A percentile compares a stretch with the other conserved stretches of the same genome.
Conservation (phyloP, 106 monocot species). For the Acanthochlamys bracteata region DNA sequence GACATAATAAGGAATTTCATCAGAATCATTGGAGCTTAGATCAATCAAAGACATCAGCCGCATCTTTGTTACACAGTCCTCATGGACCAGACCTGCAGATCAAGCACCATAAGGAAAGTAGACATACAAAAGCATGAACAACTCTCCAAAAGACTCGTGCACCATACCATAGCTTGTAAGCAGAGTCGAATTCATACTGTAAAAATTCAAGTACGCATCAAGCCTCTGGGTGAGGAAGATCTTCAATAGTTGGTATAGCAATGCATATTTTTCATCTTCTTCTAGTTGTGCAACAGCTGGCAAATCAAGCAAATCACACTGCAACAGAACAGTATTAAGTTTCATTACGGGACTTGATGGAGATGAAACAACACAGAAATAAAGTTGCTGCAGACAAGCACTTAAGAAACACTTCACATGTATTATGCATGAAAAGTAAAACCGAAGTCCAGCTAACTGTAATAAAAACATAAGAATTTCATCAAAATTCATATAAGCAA, state of each 20-base stretch:
- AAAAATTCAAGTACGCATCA: slow-evolving; percentile 74
- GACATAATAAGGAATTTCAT: slow-evolving; percentile 64
- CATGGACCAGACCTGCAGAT: slow-evolving; percentile 68
- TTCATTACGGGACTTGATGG: not conserved
- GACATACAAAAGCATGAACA: not conserved
- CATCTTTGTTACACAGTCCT: slow-evolving; percentile 88
- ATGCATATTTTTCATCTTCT: slow-evolving; percentile 65
- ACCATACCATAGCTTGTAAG: slow-evolving; percentile 69
- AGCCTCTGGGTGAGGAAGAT: slow-evolving; percentile 81
- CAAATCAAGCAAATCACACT: slow-evolving; percentile 93
- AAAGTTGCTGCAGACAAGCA: not conserved
- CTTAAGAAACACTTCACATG: not conserved
- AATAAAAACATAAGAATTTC: too few species aligned
- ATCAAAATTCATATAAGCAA: too few species aligned
- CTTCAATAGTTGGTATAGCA: slow-evolving; percentile 64
- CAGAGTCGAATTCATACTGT: slow-evolving; percentile 51
- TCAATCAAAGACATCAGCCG: slow-evolving; percentile 74
- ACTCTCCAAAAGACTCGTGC: not conserved
- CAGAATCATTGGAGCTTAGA: slow-evolving; percentile 46
- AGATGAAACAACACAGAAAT: not conserved
- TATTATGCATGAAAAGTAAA: not conserved
- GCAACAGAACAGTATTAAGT: slow-evolving; percentile 21
- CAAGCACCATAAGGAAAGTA: not conserved
- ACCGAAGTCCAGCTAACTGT: not conserved
- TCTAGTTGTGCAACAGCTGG: slow-evolving; percentile 77